Conservation (phyloP, 768 basidiomycete species). For the Collybiopsis confluens region DNA sequence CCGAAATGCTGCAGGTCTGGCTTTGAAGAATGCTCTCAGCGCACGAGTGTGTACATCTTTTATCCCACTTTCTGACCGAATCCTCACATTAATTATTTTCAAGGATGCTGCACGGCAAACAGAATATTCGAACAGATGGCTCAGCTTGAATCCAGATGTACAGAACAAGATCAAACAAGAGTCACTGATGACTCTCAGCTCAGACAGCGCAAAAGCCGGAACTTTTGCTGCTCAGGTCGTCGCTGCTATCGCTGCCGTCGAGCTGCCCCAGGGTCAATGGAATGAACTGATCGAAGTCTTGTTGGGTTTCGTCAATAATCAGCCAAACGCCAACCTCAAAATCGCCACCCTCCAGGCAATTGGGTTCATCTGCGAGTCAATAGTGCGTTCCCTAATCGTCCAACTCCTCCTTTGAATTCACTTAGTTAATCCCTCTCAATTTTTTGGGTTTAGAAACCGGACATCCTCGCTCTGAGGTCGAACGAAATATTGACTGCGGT, state of each 20-base stretch:
- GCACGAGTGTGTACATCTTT: conserved; percentile 66
- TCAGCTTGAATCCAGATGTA: conserved; percentile 61
- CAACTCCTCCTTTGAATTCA: background rate
- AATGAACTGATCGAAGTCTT: conserved; percentile 84
- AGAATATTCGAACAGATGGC: conserved; percentile 79
- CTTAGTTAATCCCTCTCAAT: conserved; percentile 16
- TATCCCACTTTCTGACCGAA: background rate
- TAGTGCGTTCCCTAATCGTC: conserved; percentile 64
- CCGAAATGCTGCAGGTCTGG: conserved; percentile 93
- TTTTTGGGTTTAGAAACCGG: conserved; percentile 69
- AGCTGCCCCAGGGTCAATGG: conserved; percentile 88
- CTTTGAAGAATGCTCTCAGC: conserved; percentile 91
- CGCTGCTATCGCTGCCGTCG: conserved; percentile 89
- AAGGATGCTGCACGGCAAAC: conserved; percentile 74
- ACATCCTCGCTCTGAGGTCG: conserved; percentile 80
- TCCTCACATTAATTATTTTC: conserved; percentile 12
- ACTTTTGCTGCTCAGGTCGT: conserved; percentile 91
- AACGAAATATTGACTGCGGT: conserved; percentile 99
- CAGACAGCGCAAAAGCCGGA: conserved; percentile 67
- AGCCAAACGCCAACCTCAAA: conserved; percentile 63
- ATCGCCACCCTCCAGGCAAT: conserved; percentile 92
- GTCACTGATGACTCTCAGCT: conserved; percentile 77
- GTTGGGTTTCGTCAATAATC: conserved; percentile 77
- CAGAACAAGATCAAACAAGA: conserved; percentile 86
- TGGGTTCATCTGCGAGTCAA: conserved; percentile 95